phyloP scores from a whole-genome alignment of 2,329 filamentous ascomycete species.

The Xylogone sp. region DNA sequence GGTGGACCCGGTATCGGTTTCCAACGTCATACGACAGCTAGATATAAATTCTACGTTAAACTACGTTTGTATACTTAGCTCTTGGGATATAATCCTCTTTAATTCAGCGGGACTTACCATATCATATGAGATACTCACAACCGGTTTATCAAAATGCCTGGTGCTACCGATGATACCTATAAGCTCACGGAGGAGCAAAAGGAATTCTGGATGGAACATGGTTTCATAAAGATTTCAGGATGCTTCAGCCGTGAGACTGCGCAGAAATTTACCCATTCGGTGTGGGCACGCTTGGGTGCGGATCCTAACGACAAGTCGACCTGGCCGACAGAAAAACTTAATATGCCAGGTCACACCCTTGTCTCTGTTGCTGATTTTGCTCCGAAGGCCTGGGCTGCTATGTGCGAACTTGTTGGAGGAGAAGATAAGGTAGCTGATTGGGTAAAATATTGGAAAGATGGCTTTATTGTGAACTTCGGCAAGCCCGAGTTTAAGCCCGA shows the following conservation, averaged over 20 bases:
- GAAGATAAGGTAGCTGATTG: slow-evolving; percentile 45
- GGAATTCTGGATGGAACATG: slow-evolving; percentile 37
- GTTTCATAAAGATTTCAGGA: slow-evolving; percentile 31
- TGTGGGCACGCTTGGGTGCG: slow-evolving; percentile 64
- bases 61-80: no score
- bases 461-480: slow-evolving; percentile 50
- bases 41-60: not conserved
- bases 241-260: slow-evolving; percentile 25
- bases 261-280: slow-evolving; percentile 1
- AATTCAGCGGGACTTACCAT: not conserved
- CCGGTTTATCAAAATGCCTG: not conserved
- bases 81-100: not conserved
- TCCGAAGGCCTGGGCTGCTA: slow-evolving; percentile 61
- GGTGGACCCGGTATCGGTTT: not conserved
- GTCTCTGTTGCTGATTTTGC: slow-evolving; percentile 53
- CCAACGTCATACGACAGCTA: not conserved
- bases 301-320: slow-evolving; percentile 57
- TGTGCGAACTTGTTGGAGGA: slow-evolving; percentile 62
- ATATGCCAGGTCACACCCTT: slow-evolving; percentile 57
- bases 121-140: not conserved
- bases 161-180: not conserved
- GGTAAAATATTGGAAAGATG: slow-evolving; percentile 55
- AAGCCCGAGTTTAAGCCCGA: slow-evolving; percentile 37
- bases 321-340: slow-evolving; percentile 54
- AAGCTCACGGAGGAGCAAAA: slow-evolving; percentile 35